Conservation (phyloP, 768 basidiomycete genomes). For the Daedalea quercina region DNA sequence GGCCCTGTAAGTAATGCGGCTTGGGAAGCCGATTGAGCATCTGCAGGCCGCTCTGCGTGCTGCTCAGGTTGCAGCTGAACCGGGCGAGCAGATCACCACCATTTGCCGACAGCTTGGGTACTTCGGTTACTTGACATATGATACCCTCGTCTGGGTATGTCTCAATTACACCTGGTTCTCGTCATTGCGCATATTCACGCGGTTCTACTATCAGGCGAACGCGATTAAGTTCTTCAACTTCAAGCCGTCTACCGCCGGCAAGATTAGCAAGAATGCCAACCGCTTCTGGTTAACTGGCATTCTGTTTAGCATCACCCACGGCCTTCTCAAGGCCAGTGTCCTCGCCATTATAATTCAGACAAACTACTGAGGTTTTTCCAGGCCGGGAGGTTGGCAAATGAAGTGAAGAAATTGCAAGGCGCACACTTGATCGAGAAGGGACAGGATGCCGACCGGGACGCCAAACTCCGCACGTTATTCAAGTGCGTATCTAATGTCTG, state of each 20-base stretch:
- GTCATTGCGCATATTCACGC: not conserved
- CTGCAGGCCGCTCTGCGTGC: conserved; percentile 83
- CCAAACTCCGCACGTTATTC: conserved; percentile 49
- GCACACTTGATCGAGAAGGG: conserved; percentile 58
- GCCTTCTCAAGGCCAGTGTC: conserved; percentile 53
- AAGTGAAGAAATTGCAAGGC: conserved; percentile 45
- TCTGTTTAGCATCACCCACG: conserved; percentile 66
- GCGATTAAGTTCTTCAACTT: conserved; percentile 57
- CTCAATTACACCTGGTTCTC: not conserved
- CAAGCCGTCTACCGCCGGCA: conserved; percentile 52
- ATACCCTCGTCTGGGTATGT: conserved; percentile 81
- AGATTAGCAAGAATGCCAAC: conserved; percentile 59
- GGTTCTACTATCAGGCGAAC: conserved; percentile 46
- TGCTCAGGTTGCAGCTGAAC: conserved; percentile 43
- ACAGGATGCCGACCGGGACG: conserved; percentile 58
- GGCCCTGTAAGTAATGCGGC: conserved; percentile 63
- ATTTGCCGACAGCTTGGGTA: conserved; percentile 83
- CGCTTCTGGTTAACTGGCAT: conserved; percentile 90
- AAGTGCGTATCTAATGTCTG: conserved; percentile 32
- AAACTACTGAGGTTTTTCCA: conserved; percentile 17
- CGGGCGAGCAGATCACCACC: conserved; percentile 69
- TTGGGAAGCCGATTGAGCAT: conserved; percentile 93
- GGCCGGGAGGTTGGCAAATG: conserved; percentile 56
- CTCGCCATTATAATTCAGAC: not conserved
- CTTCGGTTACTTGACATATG: conserved; percentile 80